Conservation (phyloP, 164 flowering plant genomes). For the Vitis rotundifolia region DNA sequence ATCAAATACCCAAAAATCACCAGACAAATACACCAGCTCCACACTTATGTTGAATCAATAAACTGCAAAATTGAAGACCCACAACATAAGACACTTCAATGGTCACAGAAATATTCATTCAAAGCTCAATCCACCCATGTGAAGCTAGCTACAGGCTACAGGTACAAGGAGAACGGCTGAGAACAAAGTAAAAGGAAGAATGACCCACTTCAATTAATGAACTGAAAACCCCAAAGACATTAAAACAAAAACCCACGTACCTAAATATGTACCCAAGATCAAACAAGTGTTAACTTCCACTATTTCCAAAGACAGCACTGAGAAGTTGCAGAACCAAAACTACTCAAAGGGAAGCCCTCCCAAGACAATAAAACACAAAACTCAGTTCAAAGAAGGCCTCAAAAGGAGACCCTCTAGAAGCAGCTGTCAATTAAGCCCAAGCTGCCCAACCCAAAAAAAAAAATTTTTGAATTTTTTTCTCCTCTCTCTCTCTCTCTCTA, state of each 20-base stretch:
- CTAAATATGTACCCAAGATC: conserved; percentile 21
- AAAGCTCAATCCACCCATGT: conserved; percentile 9
- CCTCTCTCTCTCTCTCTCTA: too few species aligned
- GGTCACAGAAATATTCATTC: conserved; percentile 4
- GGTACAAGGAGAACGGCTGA: conserved; percentile 1
- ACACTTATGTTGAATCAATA: not conserved
- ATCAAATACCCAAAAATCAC: conserved; percentile 11
- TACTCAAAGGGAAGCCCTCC: conserved; percentile 10
- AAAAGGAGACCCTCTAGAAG: conserved; percentile 8
- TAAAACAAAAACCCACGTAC: conserved; percentile 11
- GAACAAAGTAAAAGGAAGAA: conserved; percentile 9
- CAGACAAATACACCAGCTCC: not conserved
- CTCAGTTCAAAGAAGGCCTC: conserved; percentile 22
- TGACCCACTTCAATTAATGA: conserved; percentile 28
- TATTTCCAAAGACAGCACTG: conserved; percentile 26
- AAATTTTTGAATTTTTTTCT: not conserved
- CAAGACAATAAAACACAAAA: conserved; percentile 12
- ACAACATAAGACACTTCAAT: conserved; percentile 2
- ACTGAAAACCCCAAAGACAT: conserved; percentile 14
- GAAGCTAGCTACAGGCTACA: not conserved
- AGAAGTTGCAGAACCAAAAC: conserved; percentile 26
- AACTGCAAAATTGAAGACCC: conserved; percentile 6
- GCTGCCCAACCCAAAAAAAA: conserved; percentile 5
- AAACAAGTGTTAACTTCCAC: conserved; percentile 18
- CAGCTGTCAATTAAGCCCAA: conserved; percentile 32